A percentile compares a stretch with the other conserved stretches of the same genome.
Evolutionary conservation across 139 green algal genomes (phyloP).

Genomic region (Chlamydomonas incerta): DNA sequence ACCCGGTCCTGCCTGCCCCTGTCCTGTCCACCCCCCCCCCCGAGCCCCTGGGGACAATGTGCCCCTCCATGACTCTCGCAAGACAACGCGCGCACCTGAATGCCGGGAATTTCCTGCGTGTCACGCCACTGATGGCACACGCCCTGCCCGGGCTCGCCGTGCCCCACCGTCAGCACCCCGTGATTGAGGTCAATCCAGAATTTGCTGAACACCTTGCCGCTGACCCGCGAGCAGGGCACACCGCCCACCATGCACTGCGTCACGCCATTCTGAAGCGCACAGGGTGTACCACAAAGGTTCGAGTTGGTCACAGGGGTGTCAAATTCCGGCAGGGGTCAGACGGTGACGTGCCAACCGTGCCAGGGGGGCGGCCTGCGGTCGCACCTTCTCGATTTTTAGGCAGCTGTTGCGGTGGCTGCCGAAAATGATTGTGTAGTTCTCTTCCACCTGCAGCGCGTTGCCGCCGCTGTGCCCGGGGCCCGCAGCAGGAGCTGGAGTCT

Average conservation of each 20-base stretch:
- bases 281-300: too few species aligned
- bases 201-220: constrained; percentile 35
- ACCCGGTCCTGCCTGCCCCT: too few species aligned
- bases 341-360: too few species aligned
- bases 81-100: neutral
- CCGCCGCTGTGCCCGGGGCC: neutral
- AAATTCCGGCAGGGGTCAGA: too few species aligned
- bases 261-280: constrained; percentile 71
- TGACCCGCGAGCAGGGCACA: constrained; percentile 43
- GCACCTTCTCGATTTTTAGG: constrained; percentile 82
- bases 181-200: constrained; percentile 56
- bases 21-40: too few species aligned
- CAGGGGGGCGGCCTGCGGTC: too few species aligned
- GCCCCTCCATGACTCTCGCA: too few species aligned
- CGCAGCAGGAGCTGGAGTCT: neutral
- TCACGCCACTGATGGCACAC: constrained; percentile 39
- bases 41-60: too few species aligned
- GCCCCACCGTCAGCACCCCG: constrained; percentile 39
- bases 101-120: constrained; percentile 30
- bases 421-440: constrained; percentile 90
- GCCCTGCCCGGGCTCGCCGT: constrained; percentile 14
- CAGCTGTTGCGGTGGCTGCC: constrained; percentile 88
- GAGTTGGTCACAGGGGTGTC: too few species aligned
- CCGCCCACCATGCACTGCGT: constrained; percentile 41
- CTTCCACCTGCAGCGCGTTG: constrained; percentile 55